phyloP scores from a whole-genome alignment of 2,329 filamentous ascomycete species.

The Teratosphaeria destructans region DNA sequence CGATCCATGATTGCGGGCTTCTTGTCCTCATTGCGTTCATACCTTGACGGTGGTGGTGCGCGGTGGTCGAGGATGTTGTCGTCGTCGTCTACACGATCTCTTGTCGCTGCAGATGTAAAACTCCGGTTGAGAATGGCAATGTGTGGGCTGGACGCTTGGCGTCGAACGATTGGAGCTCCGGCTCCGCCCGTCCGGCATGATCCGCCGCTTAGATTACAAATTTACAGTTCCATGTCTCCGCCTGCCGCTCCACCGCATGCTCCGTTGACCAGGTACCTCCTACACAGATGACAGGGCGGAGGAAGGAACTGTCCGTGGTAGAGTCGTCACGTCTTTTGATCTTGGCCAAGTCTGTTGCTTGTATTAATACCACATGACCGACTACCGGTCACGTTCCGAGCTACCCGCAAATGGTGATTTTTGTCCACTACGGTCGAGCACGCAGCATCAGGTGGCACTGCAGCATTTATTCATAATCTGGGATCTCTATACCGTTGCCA shows the following conservation, averaged over 20 bases:
- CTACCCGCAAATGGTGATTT: no score
- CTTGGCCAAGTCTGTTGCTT: no score
- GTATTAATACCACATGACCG: no score
- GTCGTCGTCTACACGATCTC: background rate
- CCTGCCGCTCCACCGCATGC: no score
- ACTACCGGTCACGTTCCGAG: no score
- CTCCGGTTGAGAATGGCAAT: background rate
- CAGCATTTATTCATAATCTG: background rate
- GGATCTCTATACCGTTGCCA: background rate
- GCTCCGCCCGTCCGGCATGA: background rate
- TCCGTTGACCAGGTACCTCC: no score
- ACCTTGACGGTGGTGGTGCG: constrained; percentile 4
- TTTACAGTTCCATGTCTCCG: no score
- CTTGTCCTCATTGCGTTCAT: background rate
- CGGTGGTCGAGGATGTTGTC: constrained; percentile 3
- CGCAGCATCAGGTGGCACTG: background rate
- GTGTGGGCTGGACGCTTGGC: background rate
- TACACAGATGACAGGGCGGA: no score
- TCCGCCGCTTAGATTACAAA: background rate
- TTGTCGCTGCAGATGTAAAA: constrained; percentile 1
- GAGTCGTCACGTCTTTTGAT: no score
- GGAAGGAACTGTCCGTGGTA: no score
- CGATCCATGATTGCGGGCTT: constrained; percentile 1
- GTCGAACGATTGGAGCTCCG: background rate
- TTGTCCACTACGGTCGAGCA: no score